Conservation (phyloP, 2,329 filamentous ascomycete genomes). For the Sporothrix variecibatus region DNA sequence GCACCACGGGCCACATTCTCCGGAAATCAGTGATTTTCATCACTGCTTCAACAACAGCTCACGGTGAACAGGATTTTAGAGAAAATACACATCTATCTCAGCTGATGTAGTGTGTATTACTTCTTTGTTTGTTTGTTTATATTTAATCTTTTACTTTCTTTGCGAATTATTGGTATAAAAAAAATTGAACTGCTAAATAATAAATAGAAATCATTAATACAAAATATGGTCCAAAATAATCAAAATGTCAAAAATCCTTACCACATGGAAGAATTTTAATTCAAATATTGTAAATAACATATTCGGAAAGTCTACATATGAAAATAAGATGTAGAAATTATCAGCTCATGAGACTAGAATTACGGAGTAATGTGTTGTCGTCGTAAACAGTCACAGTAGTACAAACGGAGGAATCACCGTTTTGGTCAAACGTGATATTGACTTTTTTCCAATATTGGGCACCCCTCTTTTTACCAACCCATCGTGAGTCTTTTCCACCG, state of each 20-base stretch:
- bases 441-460: not conserved
- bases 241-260: too few relatives aligned
- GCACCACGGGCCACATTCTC: not conserved
- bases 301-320: too few relatives aligned
- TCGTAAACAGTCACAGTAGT: not conserved
- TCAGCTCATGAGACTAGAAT: not conserved
- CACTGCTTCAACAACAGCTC: not conserved
- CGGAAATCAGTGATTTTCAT: not conserved
- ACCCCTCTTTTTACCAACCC: not conserved
- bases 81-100: not conserved
- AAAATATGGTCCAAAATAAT: too few relatives aligned
- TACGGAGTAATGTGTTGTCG: not conserved
- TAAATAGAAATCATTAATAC: too few relatives aligned
- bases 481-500: not conserved
- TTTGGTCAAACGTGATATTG: slow-evolving; percentile 10
- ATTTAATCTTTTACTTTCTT: too few relatives aligned
- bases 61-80: not conserved
- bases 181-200: too few relatives aligned
- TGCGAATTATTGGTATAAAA: too few relatives aligned
- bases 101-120: too few relatives aligned
- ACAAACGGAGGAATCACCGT: not conserved
- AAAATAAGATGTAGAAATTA: not conserved
- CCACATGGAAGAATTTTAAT: too few relatives aligned
- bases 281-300: too few relatives aligned
- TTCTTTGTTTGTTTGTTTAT: too few relatives aligned